Evolutionary conservation across 495 filamentous ascomycete genomes (phyloP).

Genomic region (Margaritispora aquatica): DNA sequence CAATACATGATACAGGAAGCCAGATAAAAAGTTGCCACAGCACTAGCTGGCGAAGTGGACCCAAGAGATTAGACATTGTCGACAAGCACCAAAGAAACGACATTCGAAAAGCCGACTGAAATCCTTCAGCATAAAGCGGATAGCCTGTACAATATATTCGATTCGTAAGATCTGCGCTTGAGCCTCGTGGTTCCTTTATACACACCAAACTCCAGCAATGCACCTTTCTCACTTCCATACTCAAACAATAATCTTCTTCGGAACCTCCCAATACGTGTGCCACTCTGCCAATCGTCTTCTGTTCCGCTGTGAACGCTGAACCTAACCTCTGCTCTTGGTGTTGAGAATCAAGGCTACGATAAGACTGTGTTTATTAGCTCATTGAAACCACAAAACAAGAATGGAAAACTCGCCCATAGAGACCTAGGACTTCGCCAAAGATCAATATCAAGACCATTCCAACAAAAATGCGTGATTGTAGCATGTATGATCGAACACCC

Average conservation of each 20-base stretch:
- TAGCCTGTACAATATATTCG: conserved; percentile 14
- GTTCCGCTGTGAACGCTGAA: background rate
- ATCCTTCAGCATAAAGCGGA: background rate
- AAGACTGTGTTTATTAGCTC: conserved; percentile 30
- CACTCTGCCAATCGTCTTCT: background rate
- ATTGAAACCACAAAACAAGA: background rate
- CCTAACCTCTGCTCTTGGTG: conserved; percentile 35
- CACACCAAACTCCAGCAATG: conserved; percentile 26
- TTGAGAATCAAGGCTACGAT: conserved; percentile 55
- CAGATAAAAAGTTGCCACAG: too few relatives aligned
- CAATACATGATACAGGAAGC: too few relatives aligned
- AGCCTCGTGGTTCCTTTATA: conserved; percentile 15
- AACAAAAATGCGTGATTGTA: conserved; percentile 90
- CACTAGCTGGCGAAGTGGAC: too few relatives aligned
- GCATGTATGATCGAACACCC: conserved; percentile 91
- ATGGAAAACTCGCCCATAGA: conserved; percentile 70
- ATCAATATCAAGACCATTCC: conserved; percentile 98
- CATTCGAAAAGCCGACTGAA: too few relatives aligned
- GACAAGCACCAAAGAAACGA: background rate
- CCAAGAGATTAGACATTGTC: too few relatives aligned
- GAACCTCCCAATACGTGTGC: too few relatives aligned
- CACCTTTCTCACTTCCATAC: conserved; percentile 13
- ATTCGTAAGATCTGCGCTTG: conserved; percentile 10
- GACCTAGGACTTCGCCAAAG: conserved; percentile 94
- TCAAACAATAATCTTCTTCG: conserved; percentile 20